These are phyloP conservation scores for Tribonema minus DNA, from an alignment of 108 stramenopile genomes.

Conservation along the genomic window DNA sequence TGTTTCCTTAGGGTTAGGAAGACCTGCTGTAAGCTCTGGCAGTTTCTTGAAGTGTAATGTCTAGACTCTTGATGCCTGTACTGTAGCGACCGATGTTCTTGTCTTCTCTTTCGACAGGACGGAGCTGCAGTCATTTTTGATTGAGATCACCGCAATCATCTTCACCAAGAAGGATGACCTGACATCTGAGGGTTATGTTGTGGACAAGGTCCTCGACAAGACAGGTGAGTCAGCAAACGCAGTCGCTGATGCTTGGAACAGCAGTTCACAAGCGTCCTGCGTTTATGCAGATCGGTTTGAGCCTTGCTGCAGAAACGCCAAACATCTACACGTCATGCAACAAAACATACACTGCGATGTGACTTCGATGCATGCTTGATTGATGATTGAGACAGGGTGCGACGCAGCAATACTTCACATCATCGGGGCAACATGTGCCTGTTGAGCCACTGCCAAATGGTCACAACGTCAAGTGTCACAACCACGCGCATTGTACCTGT, in stretches of 20 bases:
- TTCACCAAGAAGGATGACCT: slow-evolving; percentile 79
- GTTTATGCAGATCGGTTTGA: background rate
- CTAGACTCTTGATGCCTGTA: no score
- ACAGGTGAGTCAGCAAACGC: slow-evolving; percentile 46
- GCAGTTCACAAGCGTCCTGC: background rate
- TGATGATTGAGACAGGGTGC: background rate
- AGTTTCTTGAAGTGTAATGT: no score
- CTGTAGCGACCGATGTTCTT: no score
- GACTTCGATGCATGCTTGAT: background rate
- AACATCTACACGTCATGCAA: no score
- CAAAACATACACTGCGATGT: no score
- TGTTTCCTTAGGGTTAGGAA: no score
- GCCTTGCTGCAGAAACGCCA: no score
- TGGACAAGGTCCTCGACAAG: slow-evolving; percentile 83
- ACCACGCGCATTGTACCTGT: background rate
- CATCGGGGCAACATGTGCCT: background rate
- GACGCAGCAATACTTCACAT: background rate
- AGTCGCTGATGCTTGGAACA: background rate
- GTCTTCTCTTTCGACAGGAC: no score
- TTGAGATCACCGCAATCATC: slow-evolving; percentile 93
- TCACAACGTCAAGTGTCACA: background rate
- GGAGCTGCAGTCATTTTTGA: slow-evolving; percentile 76
- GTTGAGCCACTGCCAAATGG: background rate
- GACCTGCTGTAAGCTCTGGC: no score
- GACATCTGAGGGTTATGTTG: slow-evolving; percentile 64